Percentiles rank a stretch among this genome's conserved stretches.
These are phyloP conservation scores for Fusarium compactum DNA, from an alignment of 2,329 filamentous ascomycete species.

Conservation along the genomic window DNA sequence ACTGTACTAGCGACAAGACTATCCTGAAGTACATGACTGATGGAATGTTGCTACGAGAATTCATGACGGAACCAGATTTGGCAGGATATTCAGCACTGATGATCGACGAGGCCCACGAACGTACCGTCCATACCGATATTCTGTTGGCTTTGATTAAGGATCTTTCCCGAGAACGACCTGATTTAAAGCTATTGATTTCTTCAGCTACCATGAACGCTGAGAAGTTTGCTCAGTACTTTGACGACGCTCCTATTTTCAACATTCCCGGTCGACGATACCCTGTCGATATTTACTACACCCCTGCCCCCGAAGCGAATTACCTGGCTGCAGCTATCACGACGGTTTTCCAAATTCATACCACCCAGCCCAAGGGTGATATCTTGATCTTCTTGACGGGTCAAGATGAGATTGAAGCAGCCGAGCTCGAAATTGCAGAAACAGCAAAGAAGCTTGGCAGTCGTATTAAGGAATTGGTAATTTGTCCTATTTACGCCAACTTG, in stretches of 20 bases:
- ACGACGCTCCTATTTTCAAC: conserved; percentile 93
- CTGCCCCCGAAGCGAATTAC: conserved; percentile 93
- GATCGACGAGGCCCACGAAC: conserved; percentile 97
- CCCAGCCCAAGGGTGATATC: conserved; percentile 87
- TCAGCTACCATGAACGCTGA: conserved; percentile 95
- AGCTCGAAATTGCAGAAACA: conserved; percentile 86
- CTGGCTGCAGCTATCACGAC: conserved; percentile 91
- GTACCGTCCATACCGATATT: conserved; percentile 92
- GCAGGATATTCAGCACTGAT: conserved; percentile 88
- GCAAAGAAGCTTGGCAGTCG: conserved; percentile 86
- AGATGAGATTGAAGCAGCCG: conserved; percentile 93
- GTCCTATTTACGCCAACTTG: conserved; percentile 93
- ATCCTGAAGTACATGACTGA: conserved; percentile 97
- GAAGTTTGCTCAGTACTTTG: conserved; percentile 92
- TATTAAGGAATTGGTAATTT: conserved; percentile 87
- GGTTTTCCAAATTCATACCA: conserved; percentile 93
- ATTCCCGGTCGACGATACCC: conserved; percentile 90
- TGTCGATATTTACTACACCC: conserved; percentile 91
- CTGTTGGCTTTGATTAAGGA: conserved; percentile 90
- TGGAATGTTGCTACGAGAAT: conserved; percentile 90
- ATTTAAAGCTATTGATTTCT: conserved; percentile 90
- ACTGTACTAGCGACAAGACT: conserved; percentile 91
- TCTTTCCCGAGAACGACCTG: conserved; percentile 82
- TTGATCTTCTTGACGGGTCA: conserved; percentile 95
- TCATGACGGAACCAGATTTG: conserved; percentile 88